phyloP scores from a whole-genome alignment of 1,139 yeast genomes.

The Kodamaea plutei region DNA sequence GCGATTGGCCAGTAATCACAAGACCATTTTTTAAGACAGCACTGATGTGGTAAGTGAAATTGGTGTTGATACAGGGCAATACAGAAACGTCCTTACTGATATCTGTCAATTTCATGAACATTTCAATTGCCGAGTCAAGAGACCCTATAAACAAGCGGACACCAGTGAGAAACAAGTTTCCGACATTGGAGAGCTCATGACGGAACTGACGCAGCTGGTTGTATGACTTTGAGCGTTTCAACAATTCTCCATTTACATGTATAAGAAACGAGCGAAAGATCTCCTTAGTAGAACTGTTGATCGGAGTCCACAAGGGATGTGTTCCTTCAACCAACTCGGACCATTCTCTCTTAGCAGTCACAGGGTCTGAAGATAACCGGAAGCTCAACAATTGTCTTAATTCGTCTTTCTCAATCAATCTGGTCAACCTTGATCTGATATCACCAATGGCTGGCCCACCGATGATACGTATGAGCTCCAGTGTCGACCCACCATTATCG shows the following conservation, averaged over 20 bases:
- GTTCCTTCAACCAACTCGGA: conserved; percentile 71
- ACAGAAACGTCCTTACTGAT: conserved; percentile 56
- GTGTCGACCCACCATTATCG: conserved; percentile 94
- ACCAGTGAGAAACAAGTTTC: conserved; percentile 81
- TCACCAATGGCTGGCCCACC: conserved; percentile 98
- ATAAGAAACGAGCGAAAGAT: conserved; percentile 73
- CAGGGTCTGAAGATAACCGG: conserved; percentile 53
- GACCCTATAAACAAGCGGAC: conserved; percentile 80
- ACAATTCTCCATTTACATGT: conserved; percentile 72
- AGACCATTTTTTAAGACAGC: conserved; percentile 69
- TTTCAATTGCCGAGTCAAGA: conserved; percentile 77
- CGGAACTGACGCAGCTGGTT: conserved; percentile 49
- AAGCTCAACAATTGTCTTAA: conserved; percentile 52
- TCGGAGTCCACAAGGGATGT: conserved; percentile 62
- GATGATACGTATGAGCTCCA: conserved; percentile 80
- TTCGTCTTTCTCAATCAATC: conserved; percentile 53
- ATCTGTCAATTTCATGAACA: conserved; percentile 63
- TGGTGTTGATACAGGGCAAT: conserved; percentile 79
- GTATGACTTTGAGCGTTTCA: conserved; percentile 60
- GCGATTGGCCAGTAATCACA: conserved; percentile 88
- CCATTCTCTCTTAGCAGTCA: conserved; percentile 70
- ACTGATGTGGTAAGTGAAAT: conserved; percentile 81
- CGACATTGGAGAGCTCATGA: conserved; percentile 77
- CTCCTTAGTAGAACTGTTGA: conserved; percentile 64
- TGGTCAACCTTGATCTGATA: conserved; percentile 72